Conservation (phyloP, 1,284 basidiomycete genomes). For the Chondrostereum purpureum region DNA sequence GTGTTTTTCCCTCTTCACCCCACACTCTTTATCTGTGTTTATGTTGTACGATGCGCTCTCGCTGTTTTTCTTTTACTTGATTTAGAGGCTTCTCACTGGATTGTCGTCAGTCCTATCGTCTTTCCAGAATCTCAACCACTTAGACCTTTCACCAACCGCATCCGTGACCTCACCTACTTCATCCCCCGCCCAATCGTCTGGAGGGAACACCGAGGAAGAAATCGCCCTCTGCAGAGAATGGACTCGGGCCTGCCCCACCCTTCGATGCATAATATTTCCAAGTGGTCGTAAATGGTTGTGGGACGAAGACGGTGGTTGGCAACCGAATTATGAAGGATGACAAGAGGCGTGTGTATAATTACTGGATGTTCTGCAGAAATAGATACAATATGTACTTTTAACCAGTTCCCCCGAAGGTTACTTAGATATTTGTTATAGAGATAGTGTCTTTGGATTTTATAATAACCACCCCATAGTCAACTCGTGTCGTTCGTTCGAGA, state of each 20-base stretch:
- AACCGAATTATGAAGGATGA: slow-evolving; percentile 4
- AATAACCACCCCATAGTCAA: too few relatives aligned
- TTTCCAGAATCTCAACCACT: slow-evolving; percentile 28
- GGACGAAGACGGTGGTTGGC: slow-evolving; percentile 22
- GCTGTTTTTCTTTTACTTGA: too few relatives aligned
- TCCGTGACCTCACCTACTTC: slow-evolving; percentile 31
- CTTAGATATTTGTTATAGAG: too few relatives aligned
- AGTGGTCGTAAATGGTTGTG: slow-evolving; percentile 41
- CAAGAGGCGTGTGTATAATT: too few relatives aligned
- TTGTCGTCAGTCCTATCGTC: slow-evolving; percentile 34
- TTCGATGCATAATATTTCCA: slow-evolving; percentile 50
- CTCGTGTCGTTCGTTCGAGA: too few relatives aligned
- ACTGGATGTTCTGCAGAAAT: too few relatives aligned
- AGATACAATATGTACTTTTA: too few relatives aligned
- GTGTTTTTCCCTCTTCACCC: slow-evolving; percentile 23
- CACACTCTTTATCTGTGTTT: too few relatives aligned
- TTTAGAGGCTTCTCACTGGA: slow-evolving; percentile 35
- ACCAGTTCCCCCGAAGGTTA: too few relatives aligned
- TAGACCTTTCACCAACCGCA: slow-evolving; percentile 54
- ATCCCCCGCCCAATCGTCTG: neutral
- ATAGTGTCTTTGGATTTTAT: too few relatives aligned
- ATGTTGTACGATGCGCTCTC: neutral
- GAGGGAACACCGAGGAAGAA: slow-evolving; percentile 42
- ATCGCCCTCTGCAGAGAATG: slow-evolving; percentile 45
- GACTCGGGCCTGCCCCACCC: slow-evolving; percentile 44